phyloP scores from a whole-genome alignment of 2,329 filamentous ascomycete species.

The Rutstroemia sydowiana region DNA sequence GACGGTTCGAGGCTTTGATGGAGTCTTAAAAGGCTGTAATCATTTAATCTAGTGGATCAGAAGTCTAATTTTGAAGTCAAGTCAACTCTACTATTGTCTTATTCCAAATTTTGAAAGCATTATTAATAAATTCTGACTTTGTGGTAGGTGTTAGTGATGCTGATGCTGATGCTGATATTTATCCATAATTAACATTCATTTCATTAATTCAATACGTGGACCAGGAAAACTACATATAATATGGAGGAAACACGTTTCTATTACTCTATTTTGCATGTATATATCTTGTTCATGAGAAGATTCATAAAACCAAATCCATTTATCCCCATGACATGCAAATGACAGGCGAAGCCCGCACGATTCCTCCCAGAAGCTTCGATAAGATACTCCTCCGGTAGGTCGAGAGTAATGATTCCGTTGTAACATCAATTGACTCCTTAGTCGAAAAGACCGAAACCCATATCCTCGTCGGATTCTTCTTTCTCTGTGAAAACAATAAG shows the following conservation, averaged over 20 bases:
- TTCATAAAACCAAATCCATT: slow-evolving; percentile 15
- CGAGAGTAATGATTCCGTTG: slow-evolving; percentile 21
- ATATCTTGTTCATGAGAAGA: slow-evolving; percentile 18
- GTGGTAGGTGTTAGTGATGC: too few relatives aligned
- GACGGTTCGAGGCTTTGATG: too few relatives aligned
- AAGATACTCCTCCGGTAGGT: slow-evolving; percentile 18
- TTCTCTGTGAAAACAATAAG: slow-evolving; percentile 40
- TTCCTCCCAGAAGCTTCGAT: slow-evolving; percentile 23
- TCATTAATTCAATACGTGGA: too few relatives aligned
- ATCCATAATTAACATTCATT: background rate
- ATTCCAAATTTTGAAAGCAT: too few relatives aligned
- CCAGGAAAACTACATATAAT: background rate
- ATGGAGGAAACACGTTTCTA: slow-evolving; percentile 29
- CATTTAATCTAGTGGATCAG: too few relatives aligned
- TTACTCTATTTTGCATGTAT: slow-evolving; percentile 27
- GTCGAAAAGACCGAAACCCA: slow-evolving; percentile 72
- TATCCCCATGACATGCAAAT: slow-evolving; percentile 25
- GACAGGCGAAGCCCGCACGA: slow-evolving; percentile 26
- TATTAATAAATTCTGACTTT: too few relatives aligned
- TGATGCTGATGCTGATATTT: too few relatives aligned
- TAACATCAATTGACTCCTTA: slow-evolving; percentile 39
- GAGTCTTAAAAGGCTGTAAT: too few relatives aligned
- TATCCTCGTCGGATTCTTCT: slow-evolving; percentile 68
- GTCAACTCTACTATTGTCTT: too few relatives aligned
- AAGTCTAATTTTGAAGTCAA: too few relatives aligned